Percentiles rank a stretch among this genome's conserved stretches.
phyloP scores from a whole-genome alignment of 768 basidiomycete genomes.

The Phaffia australis region DNA sequence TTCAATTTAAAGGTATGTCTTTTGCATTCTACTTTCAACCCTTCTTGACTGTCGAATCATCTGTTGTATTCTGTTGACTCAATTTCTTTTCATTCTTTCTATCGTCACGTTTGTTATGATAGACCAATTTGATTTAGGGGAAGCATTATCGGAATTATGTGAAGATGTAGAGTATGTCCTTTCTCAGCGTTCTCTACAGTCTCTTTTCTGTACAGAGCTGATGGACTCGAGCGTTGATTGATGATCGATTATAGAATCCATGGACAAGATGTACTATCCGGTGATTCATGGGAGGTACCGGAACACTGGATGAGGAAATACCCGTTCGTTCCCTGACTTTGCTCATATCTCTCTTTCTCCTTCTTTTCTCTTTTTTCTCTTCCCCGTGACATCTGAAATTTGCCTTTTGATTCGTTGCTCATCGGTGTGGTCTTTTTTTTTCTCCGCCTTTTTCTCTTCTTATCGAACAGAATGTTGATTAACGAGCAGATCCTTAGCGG shows the following conservation, averaged over 20 bases:
- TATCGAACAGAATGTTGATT: too few species aligned
- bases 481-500: too few species aligned
- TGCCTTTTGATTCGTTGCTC: too few species aligned
- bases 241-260: too few species aligned
- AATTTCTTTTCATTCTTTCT: too few species aligned
- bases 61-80: not conserved
- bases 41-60: not conserved
- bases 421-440: too few species aligned
- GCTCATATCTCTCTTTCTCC: not conserved
- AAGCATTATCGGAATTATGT: too few species aligned
- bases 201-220: too few species aligned
- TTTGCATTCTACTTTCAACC: not conserved
- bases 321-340: not conserved
- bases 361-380: not conserved
- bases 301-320: not conserved
- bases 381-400: not conserved
- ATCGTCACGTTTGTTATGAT: too few species aligned
- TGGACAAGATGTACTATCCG: not conserved
- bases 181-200: not conserved
- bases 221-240: too few species aligned
- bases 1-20: slow-evolving; percentile 14
- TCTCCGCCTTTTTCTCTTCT: too few species aligned
- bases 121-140: too few species aligned
- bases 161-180: not conserved
- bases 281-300: not conserved